Percentiles rank a stretch among this genome's conserved stretches.
phyloP scores from a whole-genome alignment of 2,329 filamentous ascomycete genomes.

The Epichloe festucae region DNA sequence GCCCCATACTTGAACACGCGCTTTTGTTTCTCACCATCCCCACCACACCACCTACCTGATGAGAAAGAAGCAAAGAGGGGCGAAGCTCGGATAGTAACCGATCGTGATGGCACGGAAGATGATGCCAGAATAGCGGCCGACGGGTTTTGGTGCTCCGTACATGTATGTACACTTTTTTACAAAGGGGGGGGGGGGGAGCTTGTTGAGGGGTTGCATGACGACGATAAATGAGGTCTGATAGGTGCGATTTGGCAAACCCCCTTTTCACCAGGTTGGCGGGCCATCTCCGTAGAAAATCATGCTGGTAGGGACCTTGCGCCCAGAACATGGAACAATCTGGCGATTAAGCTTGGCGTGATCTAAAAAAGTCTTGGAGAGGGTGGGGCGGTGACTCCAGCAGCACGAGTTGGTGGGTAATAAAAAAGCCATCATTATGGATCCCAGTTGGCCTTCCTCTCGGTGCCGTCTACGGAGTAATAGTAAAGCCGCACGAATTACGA shows the following conservation, averaged over 20 bases:
- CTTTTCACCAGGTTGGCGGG: not conserved
- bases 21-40: too few relatives aligned
- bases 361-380: not conserved
- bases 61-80: not conserved
- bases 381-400: not conserved
- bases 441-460: too few relatives aligned
- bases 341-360: not conserved
- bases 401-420: not conserved
- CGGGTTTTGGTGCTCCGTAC: not conserved
- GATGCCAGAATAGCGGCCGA: not conserved
- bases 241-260: not conserved
- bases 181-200: not conserved
- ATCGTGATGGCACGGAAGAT: constrained; percentile 2
- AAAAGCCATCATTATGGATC: too few relatives aligned
- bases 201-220: not conserved
- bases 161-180: not conserved
- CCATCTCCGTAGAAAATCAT: not conserved
- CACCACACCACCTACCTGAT: too few relatives aligned
- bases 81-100: not conserved
- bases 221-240: not conserved
- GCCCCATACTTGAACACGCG: too few relatives aligned
- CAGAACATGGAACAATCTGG: not conserved
- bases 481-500: too few relatives aligned
- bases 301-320: not conserved
- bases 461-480: too few relatives aligned